Conservation (phyloP, 1,139 yeast genomes). For the Yamadazyma spencermartinsiae region DNA sequence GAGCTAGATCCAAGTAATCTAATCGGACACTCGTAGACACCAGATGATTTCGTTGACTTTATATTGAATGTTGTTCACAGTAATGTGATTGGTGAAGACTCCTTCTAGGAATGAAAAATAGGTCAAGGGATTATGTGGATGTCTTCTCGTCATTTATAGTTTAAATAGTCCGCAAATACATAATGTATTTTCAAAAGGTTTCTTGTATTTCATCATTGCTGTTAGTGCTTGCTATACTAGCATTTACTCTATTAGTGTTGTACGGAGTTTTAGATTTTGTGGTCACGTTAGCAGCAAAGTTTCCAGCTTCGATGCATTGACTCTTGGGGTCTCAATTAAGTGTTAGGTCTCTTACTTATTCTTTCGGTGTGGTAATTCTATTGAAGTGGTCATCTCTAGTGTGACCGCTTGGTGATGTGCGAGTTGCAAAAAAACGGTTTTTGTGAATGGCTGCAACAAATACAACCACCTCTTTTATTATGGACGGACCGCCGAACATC, state of each 20-base stretch:
- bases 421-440: neutral
- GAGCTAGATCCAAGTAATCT: slow-evolving; percentile 98
- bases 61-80: neutral
- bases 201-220: neutral
- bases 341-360: neutral
- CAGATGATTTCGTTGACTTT: neutral
- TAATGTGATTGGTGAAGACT: neutral
- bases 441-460: slow-evolving; percentile 4
- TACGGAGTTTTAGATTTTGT: neutral
- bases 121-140: neutral
- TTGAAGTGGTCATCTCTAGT: neutral
- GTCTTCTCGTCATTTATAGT: neutral
- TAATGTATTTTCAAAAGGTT: slow-evolving; percentile 9
- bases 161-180: slow-evolving; percentile 8
- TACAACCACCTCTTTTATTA: too few relatives aligned
- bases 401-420: too few relatives aligned
- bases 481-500: too few relatives aligned
- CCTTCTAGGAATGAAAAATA: too few relatives aligned
- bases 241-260: too few relatives aligned
- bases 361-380: neutral
- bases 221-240: neutral
- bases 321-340: too few relatives aligned
- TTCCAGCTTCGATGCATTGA: too few relatives aligned
- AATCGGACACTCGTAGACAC: slow-evolving; percentile 26
- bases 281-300: too few relatives aligned